A percentile compares a stretch with the other conserved stretches of the same genome.
Evolutionary conservation across 805 yeast genomes (phyloP).

Genomic region (Starmerella ratchasimensis): DNA sequence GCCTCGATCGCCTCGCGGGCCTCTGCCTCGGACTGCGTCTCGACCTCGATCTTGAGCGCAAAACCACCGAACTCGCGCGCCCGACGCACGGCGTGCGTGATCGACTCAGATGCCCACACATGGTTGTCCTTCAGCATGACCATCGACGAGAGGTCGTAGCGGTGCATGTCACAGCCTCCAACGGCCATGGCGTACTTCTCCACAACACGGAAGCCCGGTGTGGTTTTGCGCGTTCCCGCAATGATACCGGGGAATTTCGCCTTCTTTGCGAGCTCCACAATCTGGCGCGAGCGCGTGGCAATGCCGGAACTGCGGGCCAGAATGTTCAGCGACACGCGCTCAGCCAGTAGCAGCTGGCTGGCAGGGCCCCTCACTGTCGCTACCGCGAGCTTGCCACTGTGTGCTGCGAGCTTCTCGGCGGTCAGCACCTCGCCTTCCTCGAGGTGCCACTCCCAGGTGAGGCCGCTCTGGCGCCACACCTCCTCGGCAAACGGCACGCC

Average conservation of each 20-base stretch:
- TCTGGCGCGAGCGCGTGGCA: conserved; percentile 56
- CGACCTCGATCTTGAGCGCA: conserved; percentile 82
- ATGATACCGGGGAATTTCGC: conserved; percentile 67
- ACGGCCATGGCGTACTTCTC: conserved; percentile 92
- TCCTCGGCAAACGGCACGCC: conserved; percentile 87
- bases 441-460: conserved; percentile 57
- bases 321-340: conserved; percentile 72
- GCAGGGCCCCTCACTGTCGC: conserved; percentile 75
- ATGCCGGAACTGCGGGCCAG: conserved; percentile 76
- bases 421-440: conserved; percentile 52
- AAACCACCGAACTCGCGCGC: conserved; percentile 81
- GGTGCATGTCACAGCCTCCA: conserved; percentile 87
- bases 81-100: conserved; percentile 61
- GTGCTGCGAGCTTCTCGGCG: conserved; percentile 21
- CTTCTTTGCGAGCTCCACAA: conserved; percentile 47
- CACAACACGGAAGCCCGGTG: conserved; percentile 79
- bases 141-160: conserved; percentile 86
- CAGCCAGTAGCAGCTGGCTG: conserved; percentile 64
- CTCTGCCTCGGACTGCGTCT: conserved; percentile 69
- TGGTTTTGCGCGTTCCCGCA: conserved; percentile 95
- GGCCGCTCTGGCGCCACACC: conserved; percentile 61
- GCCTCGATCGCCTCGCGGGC: conserved; percentile 88
- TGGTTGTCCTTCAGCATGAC: conserved; percentile 94
- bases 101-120: conserved; percentile 83
- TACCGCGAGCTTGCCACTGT: conserved; percentile 46